Percentiles rank a stretch among this genome's conserved stretches.
Evolutionary conservation across 768 basidiomycete genomes (phyloP).

Genomic region (Gautieria morchelliformis): DNA sequence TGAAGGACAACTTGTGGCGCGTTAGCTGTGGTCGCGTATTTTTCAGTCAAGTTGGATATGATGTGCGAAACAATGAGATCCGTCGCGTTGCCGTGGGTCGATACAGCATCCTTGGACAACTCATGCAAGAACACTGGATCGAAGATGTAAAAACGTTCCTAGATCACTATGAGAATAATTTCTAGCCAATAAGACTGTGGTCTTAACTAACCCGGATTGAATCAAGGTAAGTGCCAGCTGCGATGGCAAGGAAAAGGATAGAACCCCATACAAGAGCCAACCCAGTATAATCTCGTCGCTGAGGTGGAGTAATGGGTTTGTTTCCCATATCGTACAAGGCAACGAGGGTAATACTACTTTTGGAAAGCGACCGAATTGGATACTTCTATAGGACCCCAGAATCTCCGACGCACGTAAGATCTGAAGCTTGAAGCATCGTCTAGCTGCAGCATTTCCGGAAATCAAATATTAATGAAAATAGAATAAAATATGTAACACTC

Average conservation of each 20-base stretch:
- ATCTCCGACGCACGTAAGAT: too few relatives aligned
- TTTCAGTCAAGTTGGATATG: slow-evolving; percentile 63
- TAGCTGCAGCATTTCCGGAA: too few relatives aligned
- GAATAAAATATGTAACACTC: too few relatives aligned
- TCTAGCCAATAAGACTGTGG: not conserved
- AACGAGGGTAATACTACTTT: too few relatives aligned
- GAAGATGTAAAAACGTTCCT: slow-evolving; percentile 87
- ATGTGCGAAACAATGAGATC: slow-evolving; percentile 74
- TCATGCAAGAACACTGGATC: slow-evolving; percentile 63
- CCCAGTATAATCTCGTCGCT: not conserved
- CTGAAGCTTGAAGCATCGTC: too few relatives aligned
- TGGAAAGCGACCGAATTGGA: too few relatives aligned
- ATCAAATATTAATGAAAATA: too few relatives aligned
- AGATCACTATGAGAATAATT: not conserved
- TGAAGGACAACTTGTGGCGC: slow-evolving; percentile 31
- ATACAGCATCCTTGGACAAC: slow-evolving; percentile 67
- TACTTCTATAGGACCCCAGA: too few relatives aligned
- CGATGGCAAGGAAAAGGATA: slow-evolving; percentile 3
- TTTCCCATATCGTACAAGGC: not conserved
- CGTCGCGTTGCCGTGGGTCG: slow-evolving; percentile 52
- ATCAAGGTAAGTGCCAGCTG: slow-evolving; percentile 9
- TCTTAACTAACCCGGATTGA: slow-evolving; percentile 5
- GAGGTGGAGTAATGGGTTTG: not conserved
- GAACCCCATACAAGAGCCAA: slow-evolving; percentile 2
- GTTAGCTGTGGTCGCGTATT: slow-evolving; percentile 53